phyloP scores from a whole-genome alignment of 148 eudicot genomes.

The Rhododendron kiyosumense region DNA sequence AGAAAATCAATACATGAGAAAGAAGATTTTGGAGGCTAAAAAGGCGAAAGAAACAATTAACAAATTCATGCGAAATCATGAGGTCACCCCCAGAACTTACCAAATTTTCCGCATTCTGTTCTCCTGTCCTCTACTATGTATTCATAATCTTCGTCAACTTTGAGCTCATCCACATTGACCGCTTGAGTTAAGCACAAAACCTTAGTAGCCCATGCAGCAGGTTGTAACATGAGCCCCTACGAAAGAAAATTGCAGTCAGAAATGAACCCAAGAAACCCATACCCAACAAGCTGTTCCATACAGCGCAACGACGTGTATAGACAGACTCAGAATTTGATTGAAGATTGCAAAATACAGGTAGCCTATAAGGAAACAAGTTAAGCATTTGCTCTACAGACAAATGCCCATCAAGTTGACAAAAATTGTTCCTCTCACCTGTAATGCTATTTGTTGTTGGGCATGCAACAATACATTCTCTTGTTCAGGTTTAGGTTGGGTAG shows the following conservation, averaged over 20 bases:
- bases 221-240: constrained; percentile 77
- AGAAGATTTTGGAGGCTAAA: background rate
- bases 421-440: constrained; percentile 53
- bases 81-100: constrained; percentile 22
- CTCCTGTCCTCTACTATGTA: constrained; percentile 87
- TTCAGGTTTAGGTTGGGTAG: constrained; percentile 85
- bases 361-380: constrained; percentile 9
- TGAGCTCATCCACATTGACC: constrained; percentile 68
- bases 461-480: constrained; percentile 84
- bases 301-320: background rate
- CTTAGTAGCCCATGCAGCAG: constrained; percentile 55
- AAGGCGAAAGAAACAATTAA: background rate
- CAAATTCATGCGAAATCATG: background rate
- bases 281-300: background rate
- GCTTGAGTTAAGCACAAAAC: constrained; percentile 77
- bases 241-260: constrained; percentile 18
- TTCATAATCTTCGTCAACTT: constrained; percentile 73
- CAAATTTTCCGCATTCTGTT: constrained; percentile 74
- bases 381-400: background rate
- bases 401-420: background rate
- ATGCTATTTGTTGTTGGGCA: constrained; percentile 91
- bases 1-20: background rate
- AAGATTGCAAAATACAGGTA: background rate
- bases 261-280: background rate
- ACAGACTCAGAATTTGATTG: background rate